A percentile compares a stretch with the other conserved stretches of the same genome.
These are phyloP conservation scores for Coprinopsis marcescibilis DNA, from an alignment of 768 basidiomycete genomes.

Conservation along the genomic window DNA sequence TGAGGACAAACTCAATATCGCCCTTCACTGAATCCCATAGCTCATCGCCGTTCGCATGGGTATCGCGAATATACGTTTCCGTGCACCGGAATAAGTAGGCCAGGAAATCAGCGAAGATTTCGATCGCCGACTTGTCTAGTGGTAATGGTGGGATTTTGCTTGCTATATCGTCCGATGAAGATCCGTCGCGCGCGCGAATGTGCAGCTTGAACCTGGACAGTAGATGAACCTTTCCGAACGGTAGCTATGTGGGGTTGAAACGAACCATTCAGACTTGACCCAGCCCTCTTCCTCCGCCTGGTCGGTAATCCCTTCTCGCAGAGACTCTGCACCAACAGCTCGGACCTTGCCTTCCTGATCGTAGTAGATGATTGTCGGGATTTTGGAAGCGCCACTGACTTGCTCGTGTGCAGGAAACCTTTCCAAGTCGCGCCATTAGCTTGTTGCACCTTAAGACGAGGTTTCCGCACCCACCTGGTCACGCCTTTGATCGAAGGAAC, in stretches of 20 bases:
- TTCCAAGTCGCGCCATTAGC: not conserved
- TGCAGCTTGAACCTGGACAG: slow-evolving; percentile 33
- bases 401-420: slow-evolving; percentile 45
- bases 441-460: slow-evolving; percentile 5
- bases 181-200: slow-evolving; percentile 23
- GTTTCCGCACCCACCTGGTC: slow-evolving; percentile 20
- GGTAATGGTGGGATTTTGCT: slow-evolving; percentile 36
- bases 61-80: slow-evolving; percentile 40
- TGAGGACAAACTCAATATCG: slow-evolving; percentile 45
- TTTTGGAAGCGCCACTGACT: slow-evolving; percentile 41
- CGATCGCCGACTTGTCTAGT: slow-evolving; percentile 29
- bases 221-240: slow-evolving; percentile 9
- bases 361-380: slow-evolving; percentile 45
- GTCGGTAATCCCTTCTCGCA: slow-evolving; percentile 31
- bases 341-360: slow-evolving; percentile 31
- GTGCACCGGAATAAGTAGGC: slow-evolving; percentile 41
- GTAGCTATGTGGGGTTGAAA: slow-evolving; percentile 14
- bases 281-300: slow-evolving; percentile 38
- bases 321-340: slow-evolving; percentile 42
- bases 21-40: slow-evolving; percentile 41
- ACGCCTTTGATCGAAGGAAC: slow-evolving; percentile 31
- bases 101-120: slow-evolving; percentile 47
- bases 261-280: slow-evolving; percentile 41
- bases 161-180: slow-evolving; percentile 15
- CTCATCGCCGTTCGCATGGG: slow-evolving; percentile 35